A percentile compares a stretch with the other conserved stretches of the same genome.
phyloP scores from a whole-genome alignment of 208 protist genomes.

The Kentomonas sorsogonicus region DNA sequence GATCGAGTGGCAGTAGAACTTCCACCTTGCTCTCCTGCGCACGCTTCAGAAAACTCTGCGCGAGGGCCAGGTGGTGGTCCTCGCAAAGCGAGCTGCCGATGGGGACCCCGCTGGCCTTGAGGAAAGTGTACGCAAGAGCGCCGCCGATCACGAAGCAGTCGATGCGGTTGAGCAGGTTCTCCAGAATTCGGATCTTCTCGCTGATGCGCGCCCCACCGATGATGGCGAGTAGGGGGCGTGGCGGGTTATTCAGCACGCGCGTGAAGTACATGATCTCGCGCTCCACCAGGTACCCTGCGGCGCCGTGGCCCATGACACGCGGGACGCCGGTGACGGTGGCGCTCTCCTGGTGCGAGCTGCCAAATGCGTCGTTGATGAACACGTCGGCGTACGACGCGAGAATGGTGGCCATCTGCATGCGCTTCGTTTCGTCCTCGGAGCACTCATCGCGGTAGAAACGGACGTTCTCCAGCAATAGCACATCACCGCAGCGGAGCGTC shows the following conservation, averaged over 20 bases:
- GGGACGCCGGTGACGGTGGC: slow-evolving; percentile 86
- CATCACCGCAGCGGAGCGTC: slow-evolving; percentile 62
- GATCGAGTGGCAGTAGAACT: slow-evolving; percentile 96
- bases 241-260: slow-evolving; percentile 83
- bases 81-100: slow-evolving; percentile 97
- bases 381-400: slow-evolving; percentile 94
- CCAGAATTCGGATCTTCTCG: slow-evolving; percentile 99
- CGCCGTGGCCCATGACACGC: slow-evolving; percentile 75
- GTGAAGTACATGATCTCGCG: slow-evolving; percentile 99
- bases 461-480: slow-evolving; percentile 99
- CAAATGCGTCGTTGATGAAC: slow-evolving; percentile 99
- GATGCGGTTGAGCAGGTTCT: slow-evolving; percentile 98
- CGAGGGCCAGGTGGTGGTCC: slow-evolving; percentile 72
- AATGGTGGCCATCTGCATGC: slow-evolving; percentile 78
- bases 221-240: slow-evolving; percentile 95
- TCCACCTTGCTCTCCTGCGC: slow-evolving; percentile 95
- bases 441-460: slow-evolving; percentile 98
- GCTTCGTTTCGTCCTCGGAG: slow-evolving; percentile 76
- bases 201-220: slow-evolving; percentile 96
- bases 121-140: slow-evolving; percentile 98
- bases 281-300: slow-evolving; percentile 97
- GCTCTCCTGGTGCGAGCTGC: slow-evolving; percentile 96
- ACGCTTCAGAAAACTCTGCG: slow-evolving; percentile 88
- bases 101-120: slow-evolving; percentile 77
- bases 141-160: slow-evolving; percentile 98